Evolutionary conservation across 805 yeast genomes (phyloP).

Genomic region (Myxozyma sirexii): DNA sequence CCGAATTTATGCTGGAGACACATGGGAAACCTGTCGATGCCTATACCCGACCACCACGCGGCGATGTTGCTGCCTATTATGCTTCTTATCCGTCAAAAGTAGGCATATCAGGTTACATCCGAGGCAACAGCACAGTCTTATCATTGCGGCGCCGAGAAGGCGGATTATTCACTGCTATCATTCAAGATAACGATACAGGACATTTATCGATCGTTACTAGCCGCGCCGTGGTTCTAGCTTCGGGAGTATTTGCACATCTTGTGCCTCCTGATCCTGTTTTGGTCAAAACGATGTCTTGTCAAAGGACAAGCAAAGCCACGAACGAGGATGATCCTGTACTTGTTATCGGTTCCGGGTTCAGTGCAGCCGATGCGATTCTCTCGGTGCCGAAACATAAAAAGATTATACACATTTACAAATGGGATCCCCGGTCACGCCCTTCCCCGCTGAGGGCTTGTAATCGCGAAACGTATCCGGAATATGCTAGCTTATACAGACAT

Average conservation of each 20-base stretch:
- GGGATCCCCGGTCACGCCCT: conserved; percentile 36
- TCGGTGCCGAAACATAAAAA: conserved; percentile 11
- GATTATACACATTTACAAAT: conserved; percentile 39
- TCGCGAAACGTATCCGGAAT: conserved; percentile 42
- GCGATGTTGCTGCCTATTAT: conserved; percentile 40
- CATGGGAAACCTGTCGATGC: conserved; percentile 25
- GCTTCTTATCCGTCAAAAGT: conserved; percentile 36
- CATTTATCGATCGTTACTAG: conserved; percentile 13
- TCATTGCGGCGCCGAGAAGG: conserved; percentile 25
- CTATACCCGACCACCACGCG: conserved; percentile 39
- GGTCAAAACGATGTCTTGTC: conserved; percentile 22
- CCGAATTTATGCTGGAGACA: conserved; percentile 30
- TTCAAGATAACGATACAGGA: conserved; percentile 22
- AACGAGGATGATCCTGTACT: conserved; percentile 19
- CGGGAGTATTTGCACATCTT: conserved; percentile 37
- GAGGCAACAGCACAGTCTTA: conserved; percentile 28
- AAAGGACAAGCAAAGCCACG: background rate
- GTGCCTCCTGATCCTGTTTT: conserved; percentile 34
- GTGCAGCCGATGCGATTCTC: conserved; percentile 43
- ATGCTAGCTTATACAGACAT: conserved; percentile 35
- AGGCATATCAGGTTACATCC: conserved; percentile 34
- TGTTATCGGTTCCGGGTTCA: conserved; percentile 42
- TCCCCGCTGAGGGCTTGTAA: conserved; percentile 40
- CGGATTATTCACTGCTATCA: conserved; percentile 10
- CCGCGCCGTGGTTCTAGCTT: conserved; percentile 35